Base-by-base conservation (phyloP, 1,284 basidiomycete species). In the Neotropicomus parvogracilis region DNA sequence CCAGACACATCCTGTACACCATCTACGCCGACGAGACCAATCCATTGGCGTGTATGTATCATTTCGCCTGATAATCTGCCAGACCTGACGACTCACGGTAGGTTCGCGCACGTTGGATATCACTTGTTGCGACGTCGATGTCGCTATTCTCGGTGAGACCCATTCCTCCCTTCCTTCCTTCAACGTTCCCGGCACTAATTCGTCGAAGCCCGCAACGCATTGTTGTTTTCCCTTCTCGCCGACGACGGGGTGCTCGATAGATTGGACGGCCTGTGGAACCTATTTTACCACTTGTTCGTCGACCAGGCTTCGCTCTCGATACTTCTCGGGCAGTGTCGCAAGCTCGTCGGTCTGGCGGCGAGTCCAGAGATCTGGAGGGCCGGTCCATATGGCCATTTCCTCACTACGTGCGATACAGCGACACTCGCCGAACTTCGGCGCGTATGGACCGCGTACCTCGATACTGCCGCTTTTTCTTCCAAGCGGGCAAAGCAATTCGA, bases 111-210 rank as follows among this genome's bases (percentile, higher is more conserved):
- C 44, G 4, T 52, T 80, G 11, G 81, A 83, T 52, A 70, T 83
- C 42, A 83, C 81, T 7, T 84, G 81, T 48, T 79, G 77, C 40
- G 81, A 84, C 58, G 58, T 70, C 20, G 81, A 85, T 17, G 74
- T 78, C 1, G 81, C 73, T 0, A 62, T 83, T 3, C 60, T 84
- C 14, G 80, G 81, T 79, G 34, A 20, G 55, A 2, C 27, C 8
- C 10, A 19, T 53, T 61, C 48, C 29, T 27, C 27, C 29, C 1
- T 7, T 14, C 19, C 12, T 11, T 13, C 33, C n/a, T 17, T 26
- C 3, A 20, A 24, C 34, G 17, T 19, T 21, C 6, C 20, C 19
- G 24, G 19, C 29, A 31, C 16, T 38, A 7, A 54, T 17, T 28
- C 35, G 19, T 21, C 8, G 13, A 34, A 75, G 75, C 74, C 9